Conservation (phyloP, 176 grass and related monocot genomes). For the Carex kokanica region DNA sequence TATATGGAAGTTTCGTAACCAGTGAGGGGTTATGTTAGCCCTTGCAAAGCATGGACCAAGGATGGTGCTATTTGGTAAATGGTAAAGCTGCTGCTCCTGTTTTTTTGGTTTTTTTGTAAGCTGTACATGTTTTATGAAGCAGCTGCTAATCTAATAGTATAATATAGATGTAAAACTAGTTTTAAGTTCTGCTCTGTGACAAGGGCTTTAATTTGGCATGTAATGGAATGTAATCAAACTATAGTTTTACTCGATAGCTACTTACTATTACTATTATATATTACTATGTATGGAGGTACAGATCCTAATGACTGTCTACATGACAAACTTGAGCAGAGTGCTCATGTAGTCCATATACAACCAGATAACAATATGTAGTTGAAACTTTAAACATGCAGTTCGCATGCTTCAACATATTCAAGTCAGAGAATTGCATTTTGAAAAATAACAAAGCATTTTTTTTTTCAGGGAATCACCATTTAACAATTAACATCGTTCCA, state of each 20-base stretch:
- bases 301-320: neutral
- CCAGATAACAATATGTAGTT: neutral
- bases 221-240: constrained; percentile 4
- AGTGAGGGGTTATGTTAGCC: constrained; percentile 30
- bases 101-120: neutral
- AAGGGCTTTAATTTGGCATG: neutral
- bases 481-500: neutral
- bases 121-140: constrained; percentile 5
- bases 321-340: neutral
- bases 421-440: neutral
- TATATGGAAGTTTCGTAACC: constrained; percentile 69
- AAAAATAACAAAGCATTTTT: neutral
- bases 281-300: neutral
- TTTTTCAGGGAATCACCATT: neutral
- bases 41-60: constrained; percentile 24
- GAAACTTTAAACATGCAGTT: neutral
- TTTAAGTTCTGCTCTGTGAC: neutral
- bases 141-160: constrained; percentile 7
- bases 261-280: neutral
- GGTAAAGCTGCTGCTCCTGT: neutral
- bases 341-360: neutral
- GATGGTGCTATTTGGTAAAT: constrained; percentile 13
- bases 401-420: neutral
- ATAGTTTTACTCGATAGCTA: neutral
- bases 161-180: neutral